Conservation (phyloP, 352 stramenopile species). For the Globisporangium splendens region DNA sequence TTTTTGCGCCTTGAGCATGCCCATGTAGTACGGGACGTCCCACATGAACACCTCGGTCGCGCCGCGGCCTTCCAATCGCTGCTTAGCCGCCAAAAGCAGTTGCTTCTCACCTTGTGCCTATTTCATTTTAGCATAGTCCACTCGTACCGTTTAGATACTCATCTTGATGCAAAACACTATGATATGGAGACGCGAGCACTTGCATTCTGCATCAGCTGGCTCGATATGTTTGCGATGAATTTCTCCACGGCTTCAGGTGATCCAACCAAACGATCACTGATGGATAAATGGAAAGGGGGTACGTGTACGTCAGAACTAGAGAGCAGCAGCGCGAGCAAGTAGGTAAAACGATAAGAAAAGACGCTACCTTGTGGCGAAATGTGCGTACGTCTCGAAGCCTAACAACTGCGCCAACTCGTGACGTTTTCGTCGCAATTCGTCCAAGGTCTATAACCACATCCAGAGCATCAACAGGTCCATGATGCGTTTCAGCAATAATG, state of each 20-base stretch:
- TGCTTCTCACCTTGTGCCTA: slow-evolving; percentile 57
- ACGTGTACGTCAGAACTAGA: no score
- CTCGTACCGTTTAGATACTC: no score
- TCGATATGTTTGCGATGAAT: slow-evolving; percentile 65
- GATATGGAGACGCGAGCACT: no score
- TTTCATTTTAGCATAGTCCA: no score
- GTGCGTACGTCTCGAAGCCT: slow-evolving; percentile 89
- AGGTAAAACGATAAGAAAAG: not conserved
- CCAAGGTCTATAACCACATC: slow-evolving; percentile 61
- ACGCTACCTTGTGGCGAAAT: slow-evolving; percentile 89
- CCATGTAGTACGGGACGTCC: slow-evolving; percentile 95
- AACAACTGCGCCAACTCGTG: slow-evolving; percentile 87
- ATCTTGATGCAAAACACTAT: no score
- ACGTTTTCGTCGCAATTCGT: slow-evolving; percentile 82
- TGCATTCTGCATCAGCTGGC: slow-evolving; percentile 73
- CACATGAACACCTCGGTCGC: slow-evolving; percentile 83
- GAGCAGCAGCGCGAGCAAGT: no score
- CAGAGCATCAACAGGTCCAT: not conserved
- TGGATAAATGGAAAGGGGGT: no score
- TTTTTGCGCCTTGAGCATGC: slow-evolving; percentile 73
- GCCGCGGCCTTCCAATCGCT: slow-evolving; percentile 41
- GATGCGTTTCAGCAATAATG: not conserved
- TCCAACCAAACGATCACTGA: slow-evolving; percentile 84
- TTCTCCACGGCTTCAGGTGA: slow-evolving; percentile 56
- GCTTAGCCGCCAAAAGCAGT: slow-evolving; percentile 61